phyloP scores from a whole-genome alignment of 768 basidiomycete species.

The Mycena venus region DNA sequence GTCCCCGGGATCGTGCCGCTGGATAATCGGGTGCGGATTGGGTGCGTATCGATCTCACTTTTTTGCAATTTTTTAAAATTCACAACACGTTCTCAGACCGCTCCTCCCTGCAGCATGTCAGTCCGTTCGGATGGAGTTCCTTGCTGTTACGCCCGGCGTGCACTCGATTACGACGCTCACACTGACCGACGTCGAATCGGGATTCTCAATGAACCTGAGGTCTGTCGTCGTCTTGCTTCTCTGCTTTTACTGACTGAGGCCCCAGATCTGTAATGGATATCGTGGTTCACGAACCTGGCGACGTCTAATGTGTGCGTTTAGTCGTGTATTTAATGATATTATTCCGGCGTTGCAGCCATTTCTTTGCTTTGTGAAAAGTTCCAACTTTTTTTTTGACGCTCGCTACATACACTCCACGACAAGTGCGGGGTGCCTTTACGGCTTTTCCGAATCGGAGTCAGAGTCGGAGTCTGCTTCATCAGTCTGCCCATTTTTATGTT shows the following conservation, averaged over 20 bases:
- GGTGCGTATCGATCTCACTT: slow-evolving; percentile 63
- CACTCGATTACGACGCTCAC: slow-evolving; percentile 81
- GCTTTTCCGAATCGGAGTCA: no score
- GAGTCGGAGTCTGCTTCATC: not conserved
- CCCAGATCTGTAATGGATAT: slow-evolving; percentile 80
- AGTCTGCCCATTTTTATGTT: not conserved
- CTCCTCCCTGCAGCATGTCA: slow-evolving; percentile 87
- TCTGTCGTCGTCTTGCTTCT: slow-evolving; percentile 44
- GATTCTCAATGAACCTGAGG: slow-evolving; percentile 81
- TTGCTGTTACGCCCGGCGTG: slow-evolving; percentile 85
- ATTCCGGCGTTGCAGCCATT: not conserved
- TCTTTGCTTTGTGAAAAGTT: no score
- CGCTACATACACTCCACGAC: no score
- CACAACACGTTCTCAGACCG: slow-evolving; percentile 66
- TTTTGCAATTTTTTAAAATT: not conserved
- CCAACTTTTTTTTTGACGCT: no score
- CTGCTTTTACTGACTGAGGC: slow-evolving; percentile 11
- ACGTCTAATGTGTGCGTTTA: slow-evolving; percentile 9
- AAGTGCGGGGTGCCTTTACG: no score
- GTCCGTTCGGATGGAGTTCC: slow-evolving; percentile 87
- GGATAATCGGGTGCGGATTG: slow-evolving; percentile 84
- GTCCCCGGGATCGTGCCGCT: slow-evolving; percentile 80
- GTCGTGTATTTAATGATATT: not conserved
- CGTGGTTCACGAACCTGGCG: slow-evolving; percentile 72
- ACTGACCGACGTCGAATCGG: slow-evolving; percentile 82